Evolutionary conservation across 257 asterid genomes (phyloP).

Genomic region (Fraxinus excelsior): DNA sequence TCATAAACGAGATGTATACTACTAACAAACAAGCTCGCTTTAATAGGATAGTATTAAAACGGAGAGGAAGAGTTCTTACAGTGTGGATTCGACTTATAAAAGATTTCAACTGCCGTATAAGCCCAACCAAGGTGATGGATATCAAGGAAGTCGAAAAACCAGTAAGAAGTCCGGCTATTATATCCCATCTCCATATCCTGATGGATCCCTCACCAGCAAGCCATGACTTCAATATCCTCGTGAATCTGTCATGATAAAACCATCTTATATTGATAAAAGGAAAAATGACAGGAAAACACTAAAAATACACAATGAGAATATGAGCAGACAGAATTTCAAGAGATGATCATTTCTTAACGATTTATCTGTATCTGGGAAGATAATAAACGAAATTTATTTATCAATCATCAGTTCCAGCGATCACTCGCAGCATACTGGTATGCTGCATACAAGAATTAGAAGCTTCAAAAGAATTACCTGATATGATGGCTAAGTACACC

Average conservation of each 20-base stretch:
- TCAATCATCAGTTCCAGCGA: no score
- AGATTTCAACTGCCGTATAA: constrained; percentile 45
- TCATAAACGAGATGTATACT: constrained; percentile 70
- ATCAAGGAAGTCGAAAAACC: constrained; percentile 65
- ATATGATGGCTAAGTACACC: not conserved
- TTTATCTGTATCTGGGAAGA: no score
- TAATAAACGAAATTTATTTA: no score
- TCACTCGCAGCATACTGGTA: no score
- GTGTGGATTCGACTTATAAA: constrained; percentile 31
- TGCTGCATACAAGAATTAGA: no score
- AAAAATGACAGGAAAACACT: not conserved
- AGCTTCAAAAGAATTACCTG: not conserved
- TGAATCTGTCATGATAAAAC: constrained; percentile 52
- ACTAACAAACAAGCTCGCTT: constrained; percentile 68
- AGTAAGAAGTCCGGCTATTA: constrained; percentile 54
- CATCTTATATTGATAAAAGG: constrained; percentile 14
- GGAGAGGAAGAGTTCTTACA: constrained; percentile 31
- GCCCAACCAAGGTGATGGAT: constrained; percentile 42
- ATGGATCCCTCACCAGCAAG: constrained; percentile 33
- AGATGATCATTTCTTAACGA: no score
- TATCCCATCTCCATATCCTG: constrained; percentile 73
- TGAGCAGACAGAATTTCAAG: no score
- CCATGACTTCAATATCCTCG: constrained; percentile 59
- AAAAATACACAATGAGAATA: no score
- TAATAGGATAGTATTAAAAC: constrained; percentile 35